phyloP scores from a whole-genome alignment of 169 alveolate genomes.

The Theileria sp. region DNA sequence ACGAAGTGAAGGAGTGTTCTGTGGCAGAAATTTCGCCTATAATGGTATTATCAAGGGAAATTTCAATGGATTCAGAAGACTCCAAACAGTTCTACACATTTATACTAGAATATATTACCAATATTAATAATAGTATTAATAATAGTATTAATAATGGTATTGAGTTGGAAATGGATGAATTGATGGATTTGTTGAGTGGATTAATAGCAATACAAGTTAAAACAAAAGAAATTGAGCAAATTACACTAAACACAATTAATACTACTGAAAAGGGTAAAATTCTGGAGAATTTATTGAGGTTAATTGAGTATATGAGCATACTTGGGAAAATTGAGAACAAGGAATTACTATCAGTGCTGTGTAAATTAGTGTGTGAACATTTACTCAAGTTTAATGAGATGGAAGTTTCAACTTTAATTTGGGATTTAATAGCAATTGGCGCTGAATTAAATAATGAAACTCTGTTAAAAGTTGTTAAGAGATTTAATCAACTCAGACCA shows the following conservation, averaged over 20 bases:
- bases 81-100: not conserved
- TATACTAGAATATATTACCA: not conserved
- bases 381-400: not conserved
- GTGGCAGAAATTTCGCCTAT: slow-evolving; percentile 8
- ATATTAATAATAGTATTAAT: not conserved
- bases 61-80: not conserved
- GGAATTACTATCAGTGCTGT: slow-evolving; percentile 1
- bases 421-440: slow-evolving; percentile 33
- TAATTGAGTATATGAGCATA: slow-evolving; percentile 11
- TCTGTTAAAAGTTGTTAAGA: slow-evolving; percentile 19
- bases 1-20: slow-evolving; percentile 21
- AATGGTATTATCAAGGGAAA: not conserved
- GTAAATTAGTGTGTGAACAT: not conserved
- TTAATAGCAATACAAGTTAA: slow-evolving; percentile 16
- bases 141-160: not conserved
- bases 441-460: not conserved
- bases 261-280: not conserved
- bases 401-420: slow-evolving; percentile 15
- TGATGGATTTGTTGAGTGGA: slow-evolving; percentile 14
- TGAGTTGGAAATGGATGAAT: slow-evolving; percentile 1
- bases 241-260: not conserved
- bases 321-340: slow-evolving; percentile 29
- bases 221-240: slow-evolving; percentile 9
- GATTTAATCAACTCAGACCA: slow-evolving; percentile 29
- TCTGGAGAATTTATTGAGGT: not conserved